Percentiles rank a stretch among this genome's conserved stretches.
Conservation (phyloP, 148 eudicot species). For the Chenopodium formosanum region DNA sequence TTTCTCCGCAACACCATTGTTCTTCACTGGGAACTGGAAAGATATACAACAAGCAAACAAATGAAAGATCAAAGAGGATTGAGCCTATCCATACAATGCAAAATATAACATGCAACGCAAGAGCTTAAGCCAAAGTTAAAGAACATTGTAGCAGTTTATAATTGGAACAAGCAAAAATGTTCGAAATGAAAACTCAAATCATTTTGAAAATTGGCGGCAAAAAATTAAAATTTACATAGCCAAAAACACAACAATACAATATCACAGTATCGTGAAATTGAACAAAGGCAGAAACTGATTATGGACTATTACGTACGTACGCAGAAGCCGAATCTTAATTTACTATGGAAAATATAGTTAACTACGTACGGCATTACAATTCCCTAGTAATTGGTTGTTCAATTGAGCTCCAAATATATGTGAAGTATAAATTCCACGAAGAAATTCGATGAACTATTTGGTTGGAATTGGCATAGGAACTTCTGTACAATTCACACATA, state of each 20-base stretch:
- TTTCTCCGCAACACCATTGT: constrained; percentile 62
- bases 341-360: too few relatives aligned
- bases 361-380: not conserved
- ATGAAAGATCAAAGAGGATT: not conserved
- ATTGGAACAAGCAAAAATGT: not conserved
- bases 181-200: not conserved
- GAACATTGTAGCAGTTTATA: not conserved
- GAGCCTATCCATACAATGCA: not conserved
- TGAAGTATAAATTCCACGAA: too few relatives aligned
- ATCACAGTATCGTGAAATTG: not conserved
- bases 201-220: not conserved
- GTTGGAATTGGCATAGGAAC: too few relatives aligned
- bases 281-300: not conserved
- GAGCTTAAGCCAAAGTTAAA: not conserved
- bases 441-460: too few relatives aligned
- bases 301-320: not conserved
- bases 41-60: not conserved
- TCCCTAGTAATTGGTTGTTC: too few relatives aligned
- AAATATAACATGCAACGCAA: not conserved
- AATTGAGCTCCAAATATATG: too few relatives aligned
- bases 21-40: constrained; percentile 55
- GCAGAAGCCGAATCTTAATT: not conserved
- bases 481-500: too few relatives aligned
- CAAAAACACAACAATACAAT: not conserved
- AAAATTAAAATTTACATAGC: not conserved